Conservation (phyloP, 768 basidiomycete genomes). For the Amanita thiersii region DNA sequence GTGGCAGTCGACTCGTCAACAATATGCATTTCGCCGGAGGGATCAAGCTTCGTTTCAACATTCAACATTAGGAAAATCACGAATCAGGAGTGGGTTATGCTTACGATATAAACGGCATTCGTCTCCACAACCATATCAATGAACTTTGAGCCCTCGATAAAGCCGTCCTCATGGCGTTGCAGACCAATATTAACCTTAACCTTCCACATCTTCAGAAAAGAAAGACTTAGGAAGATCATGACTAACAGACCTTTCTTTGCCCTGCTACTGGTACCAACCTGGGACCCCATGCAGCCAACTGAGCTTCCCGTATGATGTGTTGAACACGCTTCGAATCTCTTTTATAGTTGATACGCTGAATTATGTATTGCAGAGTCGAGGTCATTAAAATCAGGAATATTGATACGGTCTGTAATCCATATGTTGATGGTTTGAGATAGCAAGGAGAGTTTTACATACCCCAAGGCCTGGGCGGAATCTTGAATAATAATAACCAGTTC, state of each 20-base stretch:
- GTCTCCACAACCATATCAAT: constrained; percentile 82
- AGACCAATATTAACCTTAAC: constrained; percentile 67
- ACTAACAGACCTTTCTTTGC: constrained; percentile 52
- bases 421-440: not conserved
- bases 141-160: constrained; percentile 36
- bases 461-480: constrained; percentile 91
- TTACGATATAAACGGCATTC: constrained; percentile 65
- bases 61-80: constrained; percentile 3
- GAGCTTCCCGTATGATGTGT: constrained; percentile 51
- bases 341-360: constrained; percentile 71
- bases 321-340: constrained; percentile 67
- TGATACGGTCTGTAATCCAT: constrained; percentile 52
- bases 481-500: constrained; percentile 94
- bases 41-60: constrained; percentile 63
- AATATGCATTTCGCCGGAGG: constrained; percentile 45
- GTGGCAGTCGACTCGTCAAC: constrained; percentile 53
- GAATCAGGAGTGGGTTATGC: not conserved
- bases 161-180: constrained; percentile 49
- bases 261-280: constrained; percentile 57
- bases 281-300: constrained; percentile 73
- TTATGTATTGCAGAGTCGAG: constrained; percentile 73
- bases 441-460: constrained; percentile 28
- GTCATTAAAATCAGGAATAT: constrained; percentile 72
- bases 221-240: not conserved
- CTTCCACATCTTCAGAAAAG: constrained; percentile 24